Base-by-base conservation (phyloP, 768 basidiomycete genomes). In the Flagelloscypha sp. region DNA sequence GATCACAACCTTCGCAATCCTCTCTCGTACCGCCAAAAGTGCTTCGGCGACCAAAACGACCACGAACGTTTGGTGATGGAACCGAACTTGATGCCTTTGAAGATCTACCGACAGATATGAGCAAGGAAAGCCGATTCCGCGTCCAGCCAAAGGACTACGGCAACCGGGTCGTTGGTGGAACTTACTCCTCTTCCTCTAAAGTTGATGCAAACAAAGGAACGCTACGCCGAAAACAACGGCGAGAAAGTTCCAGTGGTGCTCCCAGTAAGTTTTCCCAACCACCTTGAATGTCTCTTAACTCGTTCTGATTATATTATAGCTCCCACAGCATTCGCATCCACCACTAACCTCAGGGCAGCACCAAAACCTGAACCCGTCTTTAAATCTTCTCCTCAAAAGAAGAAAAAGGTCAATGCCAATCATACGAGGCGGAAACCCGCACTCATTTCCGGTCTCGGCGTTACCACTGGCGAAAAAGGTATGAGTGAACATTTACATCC, bases 81-180 rank as follows among this genome's bases (percentile, higher is more conserved):
- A 90, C 87, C 7, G 92, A 94, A 54, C 62, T 95, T 35, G 92
- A 95, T 48, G 76, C 57, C 3, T 72, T 95, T 39, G 92, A 93
- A 18, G 92, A 95, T 55, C 70, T 94, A 27, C 79, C 79, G 6
- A 85, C 87, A 7, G 84, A 92, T 50, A 69, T 84, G 30, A 87
- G 90, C 33, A 81, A 84, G 48, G 84, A 88, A 56, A 70, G 73
- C 35, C 72, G 65, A 27, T 90, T 70, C 53, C 76, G 76, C 37
- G 78, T 89, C 7, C 77, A 82, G 42, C 82, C 86, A 17, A 86
- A 79, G 55, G 70, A 74, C 5, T 63, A 68, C 52, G 66, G 73
- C 23, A 73, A 77, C 49, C 78, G 84, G 6, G 61, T 80, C 36
- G 74, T 76, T 16, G 72, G 73, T 19, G 64, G 69, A 0, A 63